Percentiles rank a stretch among this genome's conserved stretches.
These are phyloP conservation scores for Podaxis sp. DNA, from an alignment of 768 basidiomycete genomes.

Conservation along the genomic window DNA sequence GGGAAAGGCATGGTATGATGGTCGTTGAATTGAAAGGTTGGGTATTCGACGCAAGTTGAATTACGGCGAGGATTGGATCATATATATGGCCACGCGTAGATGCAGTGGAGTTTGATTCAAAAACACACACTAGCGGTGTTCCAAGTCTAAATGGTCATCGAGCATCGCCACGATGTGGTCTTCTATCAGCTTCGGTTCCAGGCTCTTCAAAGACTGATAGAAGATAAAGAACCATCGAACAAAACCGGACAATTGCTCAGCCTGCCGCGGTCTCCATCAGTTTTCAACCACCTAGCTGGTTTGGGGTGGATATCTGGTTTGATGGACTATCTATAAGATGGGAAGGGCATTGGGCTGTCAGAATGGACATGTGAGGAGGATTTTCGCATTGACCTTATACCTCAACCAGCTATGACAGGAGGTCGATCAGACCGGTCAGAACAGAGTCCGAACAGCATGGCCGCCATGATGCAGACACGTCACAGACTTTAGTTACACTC, in stretches of 20 bases:
- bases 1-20: slow-evolving; percentile 5
- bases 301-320: not conserved
- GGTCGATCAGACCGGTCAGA: not conserved
- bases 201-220: not conserved
- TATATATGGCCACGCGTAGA: not conserved
- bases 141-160: not conserved
- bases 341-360: not conserved
- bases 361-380: not conserved
- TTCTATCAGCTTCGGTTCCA: not conserved
- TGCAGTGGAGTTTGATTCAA: not conserved
- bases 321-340: too few relatives aligned
- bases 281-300: not conserved
- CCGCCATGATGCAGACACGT: too few relatives aligned
- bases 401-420: not conserved
- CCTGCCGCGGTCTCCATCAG: not conserved
- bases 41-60: not conserved
- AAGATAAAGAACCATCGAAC: not conserved
- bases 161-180: not conserved
- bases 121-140: not conserved
- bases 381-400: not conserved
- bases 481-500: too few relatives aligned
- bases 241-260: not conserved
- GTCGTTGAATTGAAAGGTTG: not conserved
- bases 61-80: not conserved
- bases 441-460: too few relatives aligned